Base-by-base conservation (phyloP, 768 basidiomycete species). In the Rhodotorula paludigena region DNA sequence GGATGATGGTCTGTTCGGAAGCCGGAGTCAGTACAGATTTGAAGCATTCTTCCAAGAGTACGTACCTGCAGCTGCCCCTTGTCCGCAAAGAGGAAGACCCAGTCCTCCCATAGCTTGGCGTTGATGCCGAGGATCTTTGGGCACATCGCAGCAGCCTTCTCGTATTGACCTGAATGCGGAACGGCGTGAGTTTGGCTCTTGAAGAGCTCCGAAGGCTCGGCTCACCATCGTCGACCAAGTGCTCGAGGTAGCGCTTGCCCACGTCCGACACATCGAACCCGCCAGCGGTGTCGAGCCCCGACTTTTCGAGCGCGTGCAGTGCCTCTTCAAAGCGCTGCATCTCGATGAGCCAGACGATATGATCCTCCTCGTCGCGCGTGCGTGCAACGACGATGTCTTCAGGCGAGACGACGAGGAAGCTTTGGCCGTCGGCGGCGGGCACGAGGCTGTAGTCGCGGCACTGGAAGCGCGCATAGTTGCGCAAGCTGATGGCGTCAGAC, bases 331-430 rank as follows among this genome's bases (percentile, higher is more conserved):
- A 99, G 71, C 86, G 80, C 76, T 84, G 82, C 73, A 85, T 82
- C 76, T 97, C 91, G 18, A 97, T 87, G 25, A 99, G 79, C 96
- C 96, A 99, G 15, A 83, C 81, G 47, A 99, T 85, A 77, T 93
- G 92, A 77, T 99, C 96, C 73, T 85, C 83, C 76, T 84, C 83
- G 80, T 98, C 96, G 66, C 96, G 82, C 45, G 88, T 87, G 73
- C 85, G 84, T n/a, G 92, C 93, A 14, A 92, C 79, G 49, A 98
- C 87, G 36, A 98, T 78, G 74, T 92, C 91, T 76, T 84, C 83
- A 14, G 96, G 96, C 67, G 89, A 89, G 74, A 91, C 79, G 20
- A 96, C 92, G 36, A 92, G 82, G 76, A 91, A 96, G 44, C 78
- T 69, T 8, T 76, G 57, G 21, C 60, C 41, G 51, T 61, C 63